Evolutionary conservation across 139 green algal genomes (phyloP).

Genomic region (Chlorella sp.): DNA sequence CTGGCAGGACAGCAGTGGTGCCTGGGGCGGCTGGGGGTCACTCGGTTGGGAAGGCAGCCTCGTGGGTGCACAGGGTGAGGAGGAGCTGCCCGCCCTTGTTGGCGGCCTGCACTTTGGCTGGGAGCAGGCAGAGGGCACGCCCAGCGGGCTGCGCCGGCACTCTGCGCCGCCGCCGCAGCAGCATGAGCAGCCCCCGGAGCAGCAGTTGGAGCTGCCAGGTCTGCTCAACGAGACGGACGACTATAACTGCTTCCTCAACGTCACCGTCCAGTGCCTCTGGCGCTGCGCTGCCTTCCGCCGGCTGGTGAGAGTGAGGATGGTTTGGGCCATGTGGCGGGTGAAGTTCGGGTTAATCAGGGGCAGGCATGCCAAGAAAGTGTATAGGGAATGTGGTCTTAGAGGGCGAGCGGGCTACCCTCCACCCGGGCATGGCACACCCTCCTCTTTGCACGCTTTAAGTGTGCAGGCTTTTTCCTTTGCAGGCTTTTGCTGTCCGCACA

Average conservation of each 20-base stretch:
- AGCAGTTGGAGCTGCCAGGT: neutral
- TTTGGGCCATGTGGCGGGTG: neutral
- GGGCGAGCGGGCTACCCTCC: too few relatives aligned
- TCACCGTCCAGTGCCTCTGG: constrained; percentile 81
- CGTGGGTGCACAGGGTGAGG: too few relatives aligned
- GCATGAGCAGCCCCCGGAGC: neutral
- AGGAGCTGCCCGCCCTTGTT: neutral
- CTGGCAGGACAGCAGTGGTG: too few relatives aligned
- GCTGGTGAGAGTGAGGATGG: neutral
- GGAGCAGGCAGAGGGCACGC: neutral
- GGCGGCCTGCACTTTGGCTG: too few relatives aligned
- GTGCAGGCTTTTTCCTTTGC: too few relatives aligned
- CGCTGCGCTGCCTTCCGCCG: constrained; percentile 49
- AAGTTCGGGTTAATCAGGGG: neutral
- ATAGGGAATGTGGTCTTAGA: too few relatives aligned
- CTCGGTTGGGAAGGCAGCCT: too few relatives aligned
- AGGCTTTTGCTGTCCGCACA: too few relatives aligned
- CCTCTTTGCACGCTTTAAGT: too few relatives aligned
- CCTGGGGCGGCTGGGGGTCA: too few relatives aligned
- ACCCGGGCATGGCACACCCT: too few relatives aligned
- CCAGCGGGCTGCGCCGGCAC: neutral
- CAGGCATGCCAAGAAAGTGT: too few relatives aligned
- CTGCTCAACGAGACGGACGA: constrained; percentile 18
- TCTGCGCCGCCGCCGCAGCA: neutral
- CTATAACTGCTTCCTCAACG: constrained; percentile 93